Evolutionary conservation across 139 green algal genomes (phyloP), one percentile per base, ranked within the genome.

Genomic region (Coelastrella sp.): DNA sequence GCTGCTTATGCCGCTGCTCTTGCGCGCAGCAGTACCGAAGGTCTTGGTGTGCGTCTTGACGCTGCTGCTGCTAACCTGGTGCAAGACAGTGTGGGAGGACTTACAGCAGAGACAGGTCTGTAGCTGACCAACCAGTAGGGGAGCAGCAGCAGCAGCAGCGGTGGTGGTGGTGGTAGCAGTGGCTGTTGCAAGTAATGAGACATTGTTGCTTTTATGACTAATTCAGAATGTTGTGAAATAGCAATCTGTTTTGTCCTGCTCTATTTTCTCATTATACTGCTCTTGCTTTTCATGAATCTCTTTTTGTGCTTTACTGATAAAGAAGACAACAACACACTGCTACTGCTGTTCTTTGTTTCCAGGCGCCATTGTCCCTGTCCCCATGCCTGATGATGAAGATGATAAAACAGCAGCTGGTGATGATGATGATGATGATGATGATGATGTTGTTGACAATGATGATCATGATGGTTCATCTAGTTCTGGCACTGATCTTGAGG

Each of bases 1-100:
- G 34, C 11, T 43, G 75, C 21, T 7, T 69, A 71, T 72, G 51
- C 75, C 71, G 75, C 75, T 69, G 75, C 75, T 30, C 34, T 82
- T 27, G 75, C 53, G 1, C 25, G 27, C 21, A 71, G 34, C 30
- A 60, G 50, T 4, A 71, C 53, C 25, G 75, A 82, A 23, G 75
- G 53, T 25, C 53, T 82, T 34, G 75, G 75, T 17, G 25, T 82
- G 32, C 32, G 43, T n/a, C 53, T 69, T 19, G 73, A 32, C 25
- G 75, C 5, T 57, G 75, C 75, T 41, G 53, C 75, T 71, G 75
- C 75, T 40, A 53, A 60, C 21, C 51, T 82, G 51, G 38, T 67
- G 48, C 45, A 66, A 25, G 43, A 25, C 1, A 48, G 1, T 1
- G 9, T 69, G 62, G n/a, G 13, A n/a, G 62, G 66, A 4, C 34